Evolutionary conservation across 768 basidiomycete genomes (phyloP).

Genomic region (Leccinellum rugosiceps): DNA sequence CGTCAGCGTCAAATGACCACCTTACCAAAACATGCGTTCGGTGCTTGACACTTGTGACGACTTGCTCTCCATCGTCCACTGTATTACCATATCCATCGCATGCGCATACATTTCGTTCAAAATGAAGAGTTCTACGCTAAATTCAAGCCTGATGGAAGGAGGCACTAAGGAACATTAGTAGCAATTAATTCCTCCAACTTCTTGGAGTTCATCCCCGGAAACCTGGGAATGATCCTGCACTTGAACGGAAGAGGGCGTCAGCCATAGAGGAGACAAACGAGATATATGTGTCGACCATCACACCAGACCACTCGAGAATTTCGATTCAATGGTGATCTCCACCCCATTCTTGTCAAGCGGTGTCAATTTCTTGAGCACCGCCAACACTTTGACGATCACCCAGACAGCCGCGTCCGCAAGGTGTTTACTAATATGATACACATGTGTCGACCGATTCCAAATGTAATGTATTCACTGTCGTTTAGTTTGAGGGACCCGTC

Average conservation of each 20-base stretch:
- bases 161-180: not conserved
- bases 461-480: not conserved
- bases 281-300: not conserved
- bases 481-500: not conserved
- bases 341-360: not conserved
- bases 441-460: not conserved
- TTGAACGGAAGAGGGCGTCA: not conserved
- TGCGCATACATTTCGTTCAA: not conserved
- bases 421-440: no score
- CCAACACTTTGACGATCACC: no score
- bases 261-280: not conserved
- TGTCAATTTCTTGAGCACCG: no score
- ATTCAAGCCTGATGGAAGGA: not conserved
- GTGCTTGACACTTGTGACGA: no score
- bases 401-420: not conserved
- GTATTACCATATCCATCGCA: not conserved
- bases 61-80: no score
- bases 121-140: not conserved
- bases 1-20: no score
- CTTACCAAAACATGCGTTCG: no score
- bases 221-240: not conserved
- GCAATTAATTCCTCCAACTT: not conserved
- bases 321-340: not conserved
- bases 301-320: not conserved
- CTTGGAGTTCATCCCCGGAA: not conserved